Conservation (phyloP, 2,329 filamentous ascomycete genomes). For the Alternaria arbusti region DNA sequence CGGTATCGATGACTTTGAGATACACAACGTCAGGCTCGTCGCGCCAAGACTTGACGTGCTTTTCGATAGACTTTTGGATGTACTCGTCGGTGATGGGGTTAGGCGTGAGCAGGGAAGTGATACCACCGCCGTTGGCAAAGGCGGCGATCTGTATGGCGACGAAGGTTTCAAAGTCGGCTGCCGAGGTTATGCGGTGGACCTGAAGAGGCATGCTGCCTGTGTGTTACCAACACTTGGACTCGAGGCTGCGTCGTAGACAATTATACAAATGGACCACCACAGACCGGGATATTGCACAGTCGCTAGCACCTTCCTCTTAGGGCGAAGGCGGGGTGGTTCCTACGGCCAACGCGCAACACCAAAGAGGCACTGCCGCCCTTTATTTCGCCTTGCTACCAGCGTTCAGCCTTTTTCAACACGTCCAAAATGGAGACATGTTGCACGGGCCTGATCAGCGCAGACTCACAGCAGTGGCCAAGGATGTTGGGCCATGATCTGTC, state of each 20-base stretch:
- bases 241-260: neutral
- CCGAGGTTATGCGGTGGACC: slow-evolving; percentile 31
- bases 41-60: slow-evolving; percentile 31
- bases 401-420: neutral
- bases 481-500: neutral
- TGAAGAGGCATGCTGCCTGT: slow-evolving; percentile 42
- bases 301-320: slow-evolving; percentile 8
- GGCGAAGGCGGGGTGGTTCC: slow-evolving; percentile 4
- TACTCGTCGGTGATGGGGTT: slow-evolving; percentile 24
- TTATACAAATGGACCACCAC: neutral
- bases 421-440: neutral
- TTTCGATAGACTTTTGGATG: slow-evolving; percentile 26
- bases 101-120: slow-evolving; percentile 31
- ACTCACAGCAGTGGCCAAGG: neutral
- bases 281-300: neutral
- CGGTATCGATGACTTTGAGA: slow-evolving; percentile 45
- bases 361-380: slow-evolving; percentile 18
- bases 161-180: slow-evolving; percentile 39
- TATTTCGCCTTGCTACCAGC: neutral
- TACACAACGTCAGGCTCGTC: slow-evolving; percentile 36
- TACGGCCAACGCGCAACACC: neutral
- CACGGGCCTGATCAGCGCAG: neutral
- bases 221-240: neutral
- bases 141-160: slow-evolving; percentile 36
- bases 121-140: slow-evolving; percentile 36